phyloP scores from a whole-genome alignment of 208 protist species.

The Trypanosoma vivax region DNA sequence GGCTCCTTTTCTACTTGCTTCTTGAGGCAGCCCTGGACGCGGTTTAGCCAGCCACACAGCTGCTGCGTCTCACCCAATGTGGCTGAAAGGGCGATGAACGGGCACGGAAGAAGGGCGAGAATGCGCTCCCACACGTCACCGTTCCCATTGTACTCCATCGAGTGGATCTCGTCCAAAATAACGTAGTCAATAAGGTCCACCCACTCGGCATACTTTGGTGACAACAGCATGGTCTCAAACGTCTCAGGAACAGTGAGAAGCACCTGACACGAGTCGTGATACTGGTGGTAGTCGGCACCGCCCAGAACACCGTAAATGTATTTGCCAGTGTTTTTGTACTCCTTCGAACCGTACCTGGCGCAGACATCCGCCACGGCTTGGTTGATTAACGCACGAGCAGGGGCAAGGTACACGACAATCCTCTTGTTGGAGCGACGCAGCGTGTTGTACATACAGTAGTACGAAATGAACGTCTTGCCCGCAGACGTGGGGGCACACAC shows the following conservation, averaged over 20 bases:
- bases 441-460: conserved; percentile 93
- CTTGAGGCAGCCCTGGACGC: conserved; percentile 60
- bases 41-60: conserved; percentile 89
- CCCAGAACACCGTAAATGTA: conserved; percentile 86
- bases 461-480: conserved; percentile 96
- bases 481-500: conserved; percentile 94
- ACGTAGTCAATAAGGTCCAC: conserved; percentile 88
- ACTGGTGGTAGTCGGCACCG: conserved; percentile 78
- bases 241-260: conserved; percentile 91
- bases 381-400: conserved; percentile 92
- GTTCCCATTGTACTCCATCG: conserved; percentile 84
- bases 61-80: conserved; percentile 91
- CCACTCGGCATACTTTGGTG: conserved; percentile 80
- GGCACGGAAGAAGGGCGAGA: conserved; percentile 82
- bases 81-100: conserved; percentile 94
- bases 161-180: conserved; percentile 95
- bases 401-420: conserved; percentile 90
- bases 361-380: conserved; percentile 93
- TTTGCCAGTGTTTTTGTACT: conserved; percentile 60
- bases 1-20: conserved; percentile 17
- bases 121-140: conserved; percentile 93
- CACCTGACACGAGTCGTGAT: conserved; percentile 88
- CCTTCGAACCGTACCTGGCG: conserved; percentile 86
- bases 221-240: conserved; percentile 90
- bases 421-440: conserved; percentile 76